Base-by-base conservation (phyloP, 805 yeast genomes). In the Saccharomycopsis fermentans region DNA sequence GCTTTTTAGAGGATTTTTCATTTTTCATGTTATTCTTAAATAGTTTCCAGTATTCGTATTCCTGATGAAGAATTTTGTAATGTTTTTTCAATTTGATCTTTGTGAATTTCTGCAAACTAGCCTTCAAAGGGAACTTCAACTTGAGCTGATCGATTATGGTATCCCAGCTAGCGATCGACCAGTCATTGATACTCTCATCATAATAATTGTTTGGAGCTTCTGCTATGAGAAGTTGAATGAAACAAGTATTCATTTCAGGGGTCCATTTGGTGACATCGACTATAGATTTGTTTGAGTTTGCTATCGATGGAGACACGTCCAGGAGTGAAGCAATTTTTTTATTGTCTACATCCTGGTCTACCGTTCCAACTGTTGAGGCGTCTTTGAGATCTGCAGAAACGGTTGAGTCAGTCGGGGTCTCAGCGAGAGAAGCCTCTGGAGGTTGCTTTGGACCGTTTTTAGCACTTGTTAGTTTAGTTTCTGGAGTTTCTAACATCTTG, bases 231-330 rank as follows among this genome's bases (percentile, higher is more conserved):
- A 60, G 56, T 16, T 52, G 54, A 19, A 60, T 48, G n/a, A 60
- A 60, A 11, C 56, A 47, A 27, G 58, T 54, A 26, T 60, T 60
- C 63, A 60, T 60, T 37, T 60, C 61, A 24, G 40, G 55, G 24
- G 59, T 52, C 63, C 63, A 60, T 48, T 60, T 60, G 35, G 60
- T 58, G 19, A 58, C 58, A 27, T 60, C 62, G 16, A 57, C 55
- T 4, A 21, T 19, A 2, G 50, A 43, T 11, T 43, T 43, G 50
- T 21, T 43, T 11, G 50, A 21, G n/a, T 14, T 26, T 2, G 29
- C 29, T 2, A 32, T 32, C 14, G 35, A 5, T 2, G 35, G 14
- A 32, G 35, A 14, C 9, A 14, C 8, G 2, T 32, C 35, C 8
- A 6, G 35, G 9, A 14, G 35, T 11, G 35, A 32, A 2, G 35